Evolutionary conservation across 2,329 filamentous ascomycete species (phyloP), one percentile per base, ranked within the genome.

Genomic region (Colletotrichum higginsianum): DNA sequence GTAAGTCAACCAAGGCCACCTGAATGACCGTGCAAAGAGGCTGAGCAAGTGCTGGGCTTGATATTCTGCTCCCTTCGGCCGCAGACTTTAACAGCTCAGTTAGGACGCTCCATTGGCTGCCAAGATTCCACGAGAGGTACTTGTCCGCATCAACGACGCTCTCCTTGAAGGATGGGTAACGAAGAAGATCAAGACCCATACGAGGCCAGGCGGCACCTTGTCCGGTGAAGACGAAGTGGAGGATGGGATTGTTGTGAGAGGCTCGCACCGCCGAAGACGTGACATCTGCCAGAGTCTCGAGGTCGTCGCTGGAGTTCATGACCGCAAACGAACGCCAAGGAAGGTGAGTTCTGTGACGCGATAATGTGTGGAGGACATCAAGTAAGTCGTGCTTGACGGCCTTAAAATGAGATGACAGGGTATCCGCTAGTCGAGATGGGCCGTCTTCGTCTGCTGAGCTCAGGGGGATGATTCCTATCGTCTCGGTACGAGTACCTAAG

Each of bases 171-270:
- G 77, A 76, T 1, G 83, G 77, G 50, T 86, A 82, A 3, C 76
- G 77, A 77, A 86, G 61, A 57, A 84, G 77, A 73, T 83, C 80
- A 26, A 77, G 75, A 13, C 83, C 84, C 84, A 86, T 85, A 44
- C 79, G 75, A 0, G 82, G 78, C 78, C 80, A 84, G 58, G 85
- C 83, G 1, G 82, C 77, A 3, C 84, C 83, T 72, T 86, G 84
- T 0, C 84, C 84, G 38, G 80, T 82, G 70, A 86, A 85, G 6
- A 84, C 60, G 67, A 86, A 86, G 56, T 79, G 81, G 35, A 85
- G 61, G 4, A 74, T 78, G 8, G 80, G 77, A 5, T 75, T 49
- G 18, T 76, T 79, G 8, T 49, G 38, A 9, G 57, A 57, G 40
- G 26, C 23, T 23, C 16, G 50, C 23, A 18, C 30, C 26, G 21